These are phyloP conservation scores for Plantago elongata DNA, from an alignment of 257 asterid species.

Conservation along the genomic window DNA sequence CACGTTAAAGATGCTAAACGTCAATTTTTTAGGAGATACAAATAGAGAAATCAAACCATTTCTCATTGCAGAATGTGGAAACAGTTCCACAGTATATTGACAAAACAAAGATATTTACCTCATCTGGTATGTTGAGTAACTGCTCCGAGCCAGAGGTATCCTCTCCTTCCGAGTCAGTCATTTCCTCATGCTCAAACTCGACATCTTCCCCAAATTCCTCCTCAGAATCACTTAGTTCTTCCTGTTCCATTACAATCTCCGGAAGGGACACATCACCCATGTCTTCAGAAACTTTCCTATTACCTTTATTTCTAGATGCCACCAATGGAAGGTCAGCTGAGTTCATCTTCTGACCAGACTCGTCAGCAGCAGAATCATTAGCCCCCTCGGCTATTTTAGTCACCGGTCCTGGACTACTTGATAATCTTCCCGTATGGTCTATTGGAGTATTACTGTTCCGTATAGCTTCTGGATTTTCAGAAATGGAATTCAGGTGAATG, in stretches of 20 bases:
- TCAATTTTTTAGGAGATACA: not conserved
- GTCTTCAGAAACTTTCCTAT: slow-evolving; percentile 30
- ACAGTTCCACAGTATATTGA: not conserved
- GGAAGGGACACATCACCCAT: slow-evolving; percentile 48
- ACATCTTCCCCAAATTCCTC: slow-evolving; percentile 85
- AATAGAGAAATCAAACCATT: not conserved
- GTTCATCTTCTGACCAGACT: slow-evolving; percentile 24
- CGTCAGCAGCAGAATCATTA: slow-evolving; percentile 28
- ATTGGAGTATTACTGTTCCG: slow-evolving; percentile 30
- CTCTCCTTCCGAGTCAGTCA: slow-evolving; percentile 93
- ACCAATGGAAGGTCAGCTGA: slow-evolving; percentile 32
- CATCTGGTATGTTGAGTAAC: slow-evolving; percentile 41
- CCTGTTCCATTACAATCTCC: slow-evolving; percentile 93
- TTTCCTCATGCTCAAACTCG: slow-evolving; percentile 97
- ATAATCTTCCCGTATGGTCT: not conserved
- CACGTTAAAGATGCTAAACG: too few species aligned
- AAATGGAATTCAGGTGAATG: slow-evolving; percentile 54
- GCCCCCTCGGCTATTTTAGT: slow-evolving; percentile 22
- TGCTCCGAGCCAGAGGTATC: slow-evolving; percentile 60
- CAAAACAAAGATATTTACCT: slow-evolving; percentile 45
- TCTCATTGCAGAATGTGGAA: slow-evolving; percentile 9
- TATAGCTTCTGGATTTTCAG: slow-evolving; percentile 36
- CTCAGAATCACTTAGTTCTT: slow-evolving; percentile 94
- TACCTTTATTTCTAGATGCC: slow-evolving; percentile 34
- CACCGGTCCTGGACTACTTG: too few species aligned